Percentiles rank a stretch among this genome's conserved stretches.
Evolutionary conservation across 2,329 filamentous ascomycete species (phyloP).

Genomic region (Paecilomyces fulvus): DNA sequence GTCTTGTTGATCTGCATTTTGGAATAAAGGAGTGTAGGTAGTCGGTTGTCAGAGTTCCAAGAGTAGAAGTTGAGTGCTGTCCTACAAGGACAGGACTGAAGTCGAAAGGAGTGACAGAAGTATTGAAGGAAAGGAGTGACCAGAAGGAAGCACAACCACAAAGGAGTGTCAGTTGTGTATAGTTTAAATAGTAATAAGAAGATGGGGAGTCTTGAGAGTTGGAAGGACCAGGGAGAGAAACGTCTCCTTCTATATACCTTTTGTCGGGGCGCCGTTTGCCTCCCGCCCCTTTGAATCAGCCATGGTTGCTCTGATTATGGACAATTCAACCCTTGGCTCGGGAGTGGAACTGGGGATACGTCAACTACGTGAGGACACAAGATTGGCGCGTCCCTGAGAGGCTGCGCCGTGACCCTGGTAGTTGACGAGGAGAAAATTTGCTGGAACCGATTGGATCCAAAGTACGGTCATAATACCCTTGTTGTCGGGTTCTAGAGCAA

Average conservation of each 20-base stretch:
- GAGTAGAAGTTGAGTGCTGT: no score
- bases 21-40: neutral
- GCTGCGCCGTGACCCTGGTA: neutral
- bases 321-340: neutral
- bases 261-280: neutral
- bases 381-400: neutral
- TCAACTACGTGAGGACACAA: neutral
- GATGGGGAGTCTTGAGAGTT: neutral
- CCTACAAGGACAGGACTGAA: neutral
- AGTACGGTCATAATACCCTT: neutral
- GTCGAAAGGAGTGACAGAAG: neutral
- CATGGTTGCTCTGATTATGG: neutral
- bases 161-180: neutral
- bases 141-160: neutral
- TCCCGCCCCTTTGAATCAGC: neutral
- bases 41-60: neutral
- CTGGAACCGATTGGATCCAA: neutral
- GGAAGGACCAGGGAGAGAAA: neutral
- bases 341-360: neutral
- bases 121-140: neutral
- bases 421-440: neutral
- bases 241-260: neutral
- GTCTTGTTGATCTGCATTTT: conserved; percentile 23
- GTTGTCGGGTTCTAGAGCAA: neutral
- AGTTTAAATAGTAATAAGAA: neutral